A percentile compares a stretch with the other conserved stretches of the same genome.
phyloP scores from a whole-genome alignment of 169 alveolate genomes.

The Plasmodium adleri region DNA sequence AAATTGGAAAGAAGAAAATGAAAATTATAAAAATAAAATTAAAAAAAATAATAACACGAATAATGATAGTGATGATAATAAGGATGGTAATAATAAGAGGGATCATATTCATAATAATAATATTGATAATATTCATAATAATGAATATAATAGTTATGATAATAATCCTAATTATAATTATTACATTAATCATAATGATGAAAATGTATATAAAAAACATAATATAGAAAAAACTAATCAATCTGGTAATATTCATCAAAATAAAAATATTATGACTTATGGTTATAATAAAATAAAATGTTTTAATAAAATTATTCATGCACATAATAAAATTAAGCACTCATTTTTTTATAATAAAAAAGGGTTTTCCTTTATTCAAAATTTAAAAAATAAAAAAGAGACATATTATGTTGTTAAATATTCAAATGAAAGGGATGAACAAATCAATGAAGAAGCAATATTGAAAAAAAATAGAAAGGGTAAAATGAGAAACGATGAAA shows the following conservation, averaged over 20 bases:
- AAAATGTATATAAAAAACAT: not conserved
- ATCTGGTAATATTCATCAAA: constrained; percentile 12
- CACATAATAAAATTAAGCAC: constrained; percentile 21
- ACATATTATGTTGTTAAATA: constrained; percentile 33
- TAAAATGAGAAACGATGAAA: too few species aligned
- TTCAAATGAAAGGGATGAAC: constrained; percentile 14
- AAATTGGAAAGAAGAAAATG: constrained; percentile 34
- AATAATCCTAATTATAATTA: not conserved
- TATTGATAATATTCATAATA: not conserved
- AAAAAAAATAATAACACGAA: not conserved
- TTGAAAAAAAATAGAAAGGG: not conserved
- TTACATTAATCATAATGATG: not conserved
- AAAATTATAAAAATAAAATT: not conserved
- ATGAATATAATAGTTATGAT: not conserved
- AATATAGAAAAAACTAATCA: not conserved
- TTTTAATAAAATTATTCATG: constrained; percentile 30
- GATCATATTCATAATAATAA: not conserved
- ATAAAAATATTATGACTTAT: not conserved
- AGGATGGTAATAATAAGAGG: not conserved
- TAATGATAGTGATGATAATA: not conserved
- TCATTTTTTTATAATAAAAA: constrained; percentile 9
- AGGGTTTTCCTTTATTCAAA: constrained; percentile 35
- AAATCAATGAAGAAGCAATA: not conserved
- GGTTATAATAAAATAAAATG: constrained; percentile 47
- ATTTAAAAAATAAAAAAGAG: constrained; percentile 39